phyloP scores from a whole-genome alignment of 352 stramenopile species.

The Phytophthora capsici region DNA sequence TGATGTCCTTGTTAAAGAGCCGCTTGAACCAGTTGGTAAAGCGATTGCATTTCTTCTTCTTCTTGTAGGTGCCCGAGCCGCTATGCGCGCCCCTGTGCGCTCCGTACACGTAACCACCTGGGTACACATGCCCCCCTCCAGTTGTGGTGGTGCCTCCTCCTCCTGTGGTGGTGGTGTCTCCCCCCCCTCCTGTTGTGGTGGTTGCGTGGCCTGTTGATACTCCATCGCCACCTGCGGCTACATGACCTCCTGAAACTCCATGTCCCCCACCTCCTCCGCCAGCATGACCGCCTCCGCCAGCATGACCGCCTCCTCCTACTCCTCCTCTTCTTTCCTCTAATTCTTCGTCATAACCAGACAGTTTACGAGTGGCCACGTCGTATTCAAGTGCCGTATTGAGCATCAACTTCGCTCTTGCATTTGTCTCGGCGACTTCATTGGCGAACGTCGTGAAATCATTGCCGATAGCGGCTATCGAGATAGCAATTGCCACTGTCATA shows the following conservation, averaged over 20 bases:
- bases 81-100: slow-evolving; percentile 3
- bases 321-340: slow-evolving; percentile 8
- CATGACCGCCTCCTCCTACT: neutral
- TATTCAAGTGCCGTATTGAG: neutral
- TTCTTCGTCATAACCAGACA: neutral
- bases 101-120: slow-evolving; percentile 1
- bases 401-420: neutral
- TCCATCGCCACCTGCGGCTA: too few relatives aligned
- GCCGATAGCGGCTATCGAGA: neutral
- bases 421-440: neutral
- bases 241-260: neutral
- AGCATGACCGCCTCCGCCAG: neutral
- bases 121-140: neutral
- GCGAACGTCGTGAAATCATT: neutral
- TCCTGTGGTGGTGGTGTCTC: neutral
- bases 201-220: neutral
- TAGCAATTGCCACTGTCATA: neutral
- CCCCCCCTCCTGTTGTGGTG: neutral
- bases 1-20: slow-evolving; percentile 3
- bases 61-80: neutral
- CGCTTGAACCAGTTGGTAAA: slow-evolving; percentile 21
- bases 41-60: slow-evolving; percentile 22
- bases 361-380: neutral
- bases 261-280: neutral
- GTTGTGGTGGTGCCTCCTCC: neutral